Percentiles rank a stretch among this genome's conserved stretches.
Evolutionary conservation across 441 rosid genomes (phyloP).

Genomic region (Codiaeum variegatum): DNA sequence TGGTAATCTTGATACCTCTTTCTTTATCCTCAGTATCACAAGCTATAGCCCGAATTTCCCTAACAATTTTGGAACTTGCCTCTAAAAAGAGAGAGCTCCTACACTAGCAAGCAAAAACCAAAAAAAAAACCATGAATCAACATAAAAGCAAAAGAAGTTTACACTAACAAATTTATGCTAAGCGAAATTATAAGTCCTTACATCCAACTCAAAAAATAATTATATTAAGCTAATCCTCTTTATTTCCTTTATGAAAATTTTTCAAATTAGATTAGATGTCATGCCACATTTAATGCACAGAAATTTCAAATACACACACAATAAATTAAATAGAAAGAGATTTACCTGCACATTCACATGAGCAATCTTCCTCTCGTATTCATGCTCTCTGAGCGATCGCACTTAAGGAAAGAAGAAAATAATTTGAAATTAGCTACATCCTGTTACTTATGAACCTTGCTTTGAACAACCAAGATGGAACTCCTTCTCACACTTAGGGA

Average conservation of each 20-base stretch:
- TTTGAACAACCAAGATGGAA: conserved; percentile 89
- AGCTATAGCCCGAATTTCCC: conserved; percentile 77
- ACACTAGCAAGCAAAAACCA: conserved; percentile 40
- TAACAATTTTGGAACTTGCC: conserved; percentile 79
- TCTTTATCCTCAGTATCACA: conserved; percentile 74
- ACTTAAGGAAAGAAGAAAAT: too few relatives aligned
- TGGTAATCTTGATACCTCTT: conserved; percentile 67
- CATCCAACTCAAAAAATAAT: background rate
- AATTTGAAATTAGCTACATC: too few relatives aligned
- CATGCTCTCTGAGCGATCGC: too few relatives aligned
- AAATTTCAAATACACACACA: background rate
- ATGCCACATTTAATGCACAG: background rate
- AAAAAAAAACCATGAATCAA: conserved; percentile 18
- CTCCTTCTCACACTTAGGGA: conserved; percentile 88
- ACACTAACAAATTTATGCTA: background rate
- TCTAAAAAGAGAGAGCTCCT: conserved; percentile 93
- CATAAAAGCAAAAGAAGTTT: background rate
- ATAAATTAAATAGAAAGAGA: too few relatives aligned
- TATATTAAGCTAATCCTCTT: background rate
- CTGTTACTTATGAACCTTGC: too few relatives aligned
- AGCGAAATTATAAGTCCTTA: background rate
- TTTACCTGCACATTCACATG: too few relatives aligned
- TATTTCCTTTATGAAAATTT: background rate
- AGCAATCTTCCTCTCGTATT: too few relatives aligned
- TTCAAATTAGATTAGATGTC: background rate